Evolutionary conservation across 345 rosid genomes (phyloP), one percentile per base, ranked within the genome.

Genomic region (Abelmoschus esculentus): DNA sequence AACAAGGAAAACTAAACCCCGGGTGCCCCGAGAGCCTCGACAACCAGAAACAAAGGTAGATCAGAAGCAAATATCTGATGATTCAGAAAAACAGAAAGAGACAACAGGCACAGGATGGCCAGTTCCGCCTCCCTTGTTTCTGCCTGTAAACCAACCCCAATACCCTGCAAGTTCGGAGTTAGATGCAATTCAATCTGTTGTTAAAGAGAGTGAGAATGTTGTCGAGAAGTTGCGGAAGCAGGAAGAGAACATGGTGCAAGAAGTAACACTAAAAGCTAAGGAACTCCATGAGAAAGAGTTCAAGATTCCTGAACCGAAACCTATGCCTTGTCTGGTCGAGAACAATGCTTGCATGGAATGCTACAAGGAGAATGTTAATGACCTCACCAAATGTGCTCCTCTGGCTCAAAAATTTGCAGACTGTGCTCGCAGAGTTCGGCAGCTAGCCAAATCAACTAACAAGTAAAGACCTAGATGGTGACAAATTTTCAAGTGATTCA

Each of bases 281-380:
- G 89, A 83, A 72, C 86, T 96, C 17, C 93, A 72, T 63, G 96
- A 86, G 63, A 87, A 90, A 88, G 99, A 96, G 81, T 92, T 92
- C 74, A 90, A 89, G 83, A 89, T 92, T 70, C 97, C 97, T 0
- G 81, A 82, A 71, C 90, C 86, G 69, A 92, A 86, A 79, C 95
- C 92, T 44, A 78, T 92, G 87, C 98, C 91, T 3, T 96, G 99
- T 76, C 74, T 78, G 75, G 81, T 86, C 0, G 91, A 90, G 80
- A 81, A 83, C 47, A 86, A 86, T 47, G 95, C 96, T 6, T 89
- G 84, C 82, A 81, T 77, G 77, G 66, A 85, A 54, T 96, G 99
- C 82, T 96, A 90, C 89, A 83, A 86, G 82, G 93, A 87, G 74
- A 80, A 83, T 60, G 64, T 66, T 6, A 74, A 79, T 34, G 86